These are phyloP conservation scores for Teratosphaeria viscida DNA, from an alignment of 2,329 filamentous ascomycete genomes.

Conservation along the genomic window DNA sequence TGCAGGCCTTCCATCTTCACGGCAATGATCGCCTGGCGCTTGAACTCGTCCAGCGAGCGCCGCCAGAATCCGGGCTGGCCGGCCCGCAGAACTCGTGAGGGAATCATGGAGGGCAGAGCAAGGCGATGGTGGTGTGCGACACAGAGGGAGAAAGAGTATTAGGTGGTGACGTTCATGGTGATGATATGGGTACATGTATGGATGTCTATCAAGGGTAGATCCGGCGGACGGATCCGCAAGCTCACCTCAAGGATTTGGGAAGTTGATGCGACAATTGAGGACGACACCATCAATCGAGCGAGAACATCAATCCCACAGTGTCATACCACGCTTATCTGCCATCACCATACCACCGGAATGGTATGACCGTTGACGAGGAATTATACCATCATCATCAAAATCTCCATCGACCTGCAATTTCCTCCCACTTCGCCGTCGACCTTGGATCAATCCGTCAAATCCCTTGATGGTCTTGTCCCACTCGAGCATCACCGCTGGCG, in stretches of 20 bases:
- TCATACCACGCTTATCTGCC: not conserved
- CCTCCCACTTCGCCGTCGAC: not conserved
- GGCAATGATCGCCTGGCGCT: constrained; percentile 47
- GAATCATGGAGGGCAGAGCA: not conserved
- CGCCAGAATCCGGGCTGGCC: constrained; percentile 42
- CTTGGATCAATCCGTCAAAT: not conserved
- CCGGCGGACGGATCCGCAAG: not conserved
- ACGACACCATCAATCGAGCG: not conserved
- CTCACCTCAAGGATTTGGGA: not conserved
- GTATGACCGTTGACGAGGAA: too few relatives aligned
- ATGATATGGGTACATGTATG: not conserved
- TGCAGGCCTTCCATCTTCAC: constrained; percentile 60
- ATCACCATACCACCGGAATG: too few relatives aligned
- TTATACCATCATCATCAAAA: too few relatives aligned
- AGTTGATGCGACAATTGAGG: not conserved
- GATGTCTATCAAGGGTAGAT: not conserved
- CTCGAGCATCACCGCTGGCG: not conserved
- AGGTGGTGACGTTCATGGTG: not conserved
- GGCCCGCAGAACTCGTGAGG: not conserved
- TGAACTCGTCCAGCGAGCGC: constrained; percentile 49
- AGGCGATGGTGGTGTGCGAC: not conserved
- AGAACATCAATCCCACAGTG: not conserved
- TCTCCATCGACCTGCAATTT: too few relatives aligned
- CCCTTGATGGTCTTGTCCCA: constrained; percentile 4
- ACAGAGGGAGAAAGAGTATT: not conserved